These are phyloP conservation scores for Diutina scorzettiae DNA, from an alignment of 1,139 yeast genomes.

Conservation along the genomic window DNA sequence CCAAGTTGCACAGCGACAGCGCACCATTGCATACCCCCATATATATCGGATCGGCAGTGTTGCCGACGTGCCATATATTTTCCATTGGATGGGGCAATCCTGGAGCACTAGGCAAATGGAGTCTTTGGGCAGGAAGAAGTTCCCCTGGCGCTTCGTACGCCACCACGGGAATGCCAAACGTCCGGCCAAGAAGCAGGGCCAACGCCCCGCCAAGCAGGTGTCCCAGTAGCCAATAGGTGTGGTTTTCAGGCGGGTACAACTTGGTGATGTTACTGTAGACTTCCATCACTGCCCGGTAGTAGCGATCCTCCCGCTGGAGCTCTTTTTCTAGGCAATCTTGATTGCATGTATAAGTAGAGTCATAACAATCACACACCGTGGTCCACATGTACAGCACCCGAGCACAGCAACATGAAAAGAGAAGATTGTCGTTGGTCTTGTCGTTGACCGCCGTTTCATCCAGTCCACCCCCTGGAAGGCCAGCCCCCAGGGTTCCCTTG, in stretches of 20 bases:
- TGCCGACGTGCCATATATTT: conserved; percentile 90
- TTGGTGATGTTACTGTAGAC: conserved; percentile 61
- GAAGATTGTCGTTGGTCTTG: conserved; percentile 73
- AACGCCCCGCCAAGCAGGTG: conserved; percentile 93
- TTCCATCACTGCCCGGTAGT: conserved; percentile 71
- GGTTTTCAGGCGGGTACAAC: conserved; percentile 51
- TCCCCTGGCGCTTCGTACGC: conserved; percentile 95
- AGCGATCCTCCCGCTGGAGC: conserved; percentile 60
- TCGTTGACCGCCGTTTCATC: conserved; percentile 74
- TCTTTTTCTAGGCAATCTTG: conserved; percentile 78
- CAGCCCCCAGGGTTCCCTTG: conserved; percentile 91
- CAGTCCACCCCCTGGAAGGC: conserved; percentile 59
- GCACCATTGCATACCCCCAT: conserved; percentile 98
- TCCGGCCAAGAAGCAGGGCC: conserved; percentile 71
- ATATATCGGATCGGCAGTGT: conserved; percentile 92
- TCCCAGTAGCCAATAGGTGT: conserved; percentile 82
- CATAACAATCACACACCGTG: conserved; percentile 91
- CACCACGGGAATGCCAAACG: conserved; percentile 83
- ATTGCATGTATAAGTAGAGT: conserved; percentile 77
- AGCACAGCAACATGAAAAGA: conserved; percentile 96
- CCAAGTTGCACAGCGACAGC: conserved; percentile 77
- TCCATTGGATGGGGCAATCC: conserved; percentile 73
- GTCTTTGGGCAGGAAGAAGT: conserved; percentile 63
- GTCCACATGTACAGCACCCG: conserved; percentile 86
- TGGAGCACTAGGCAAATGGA: conserved; percentile 90